Conservation (phyloP, 1,284 basidiomycete species). For the Sporisorium reilianum region DNA sequence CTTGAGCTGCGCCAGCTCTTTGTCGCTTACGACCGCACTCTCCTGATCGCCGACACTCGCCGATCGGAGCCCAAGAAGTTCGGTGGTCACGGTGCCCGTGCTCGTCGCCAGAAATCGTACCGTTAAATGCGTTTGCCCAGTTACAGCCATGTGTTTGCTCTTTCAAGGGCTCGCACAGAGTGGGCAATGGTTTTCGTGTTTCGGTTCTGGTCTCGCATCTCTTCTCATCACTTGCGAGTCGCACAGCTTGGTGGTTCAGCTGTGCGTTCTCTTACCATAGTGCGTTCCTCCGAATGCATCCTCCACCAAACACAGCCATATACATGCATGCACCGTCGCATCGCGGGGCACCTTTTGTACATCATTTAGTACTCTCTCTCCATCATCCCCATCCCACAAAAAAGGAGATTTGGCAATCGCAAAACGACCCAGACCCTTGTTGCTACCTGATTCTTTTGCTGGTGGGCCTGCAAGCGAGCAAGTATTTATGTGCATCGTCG, state of each 20-base stretch:
- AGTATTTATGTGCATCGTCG: neutral
- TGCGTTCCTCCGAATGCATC: conserved; percentile 13
- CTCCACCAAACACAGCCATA: conserved; percentile 25
- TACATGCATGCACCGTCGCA: conserved; percentile 25
- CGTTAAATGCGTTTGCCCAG: conserved; percentile 36
- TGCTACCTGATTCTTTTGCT: conserved; percentile 12
- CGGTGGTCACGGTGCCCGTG: conserved; percentile 70
- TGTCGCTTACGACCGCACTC: conserved; percentile 75
- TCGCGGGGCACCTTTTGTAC: conserved; percentile 30
- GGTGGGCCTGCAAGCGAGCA: neutral
- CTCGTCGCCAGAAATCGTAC: conserved; percentile 68
- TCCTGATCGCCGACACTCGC: conserved; percentile 97
- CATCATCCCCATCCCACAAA: conserved; percentile 17
- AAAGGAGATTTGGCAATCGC: conserved; percentile 35
- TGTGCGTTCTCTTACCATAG: conserved; percentile 4
- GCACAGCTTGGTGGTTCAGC: conserved; percentile 44
- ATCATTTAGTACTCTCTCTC: conserved; percentile 34
- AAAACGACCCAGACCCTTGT: conserved; percentile 38
- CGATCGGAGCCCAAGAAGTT: conserved; percentile 98
- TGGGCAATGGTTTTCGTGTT: conserved; percentile 17
- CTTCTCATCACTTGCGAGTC: conserved; percentile 9
- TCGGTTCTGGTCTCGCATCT: conserved; percentile 33
- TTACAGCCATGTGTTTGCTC: conserved; percentile 1
- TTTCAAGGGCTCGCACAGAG: neutral
- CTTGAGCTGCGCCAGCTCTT: conserved; percentile 68